A percentile compares a stretch with the other conserved stretches of the same genome.
phyloP scores from a whole-genome alignment of 371 early-diverging fungal species.

The Syncephalastrum monosporum region DNA sequence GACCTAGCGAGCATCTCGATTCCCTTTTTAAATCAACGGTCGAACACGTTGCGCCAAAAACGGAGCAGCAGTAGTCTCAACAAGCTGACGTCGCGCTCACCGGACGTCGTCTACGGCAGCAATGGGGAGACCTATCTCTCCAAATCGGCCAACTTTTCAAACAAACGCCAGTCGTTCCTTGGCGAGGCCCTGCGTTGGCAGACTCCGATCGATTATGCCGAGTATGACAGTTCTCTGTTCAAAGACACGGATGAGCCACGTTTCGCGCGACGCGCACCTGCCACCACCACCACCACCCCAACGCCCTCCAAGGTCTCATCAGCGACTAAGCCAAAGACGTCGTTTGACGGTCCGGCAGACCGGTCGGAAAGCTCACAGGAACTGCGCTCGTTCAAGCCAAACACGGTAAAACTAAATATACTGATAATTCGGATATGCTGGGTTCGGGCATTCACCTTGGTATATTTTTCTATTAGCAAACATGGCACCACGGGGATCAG shows the following conservation, averaged over 20 bases:
- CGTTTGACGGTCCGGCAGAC: slow-evolving; percentile 32
- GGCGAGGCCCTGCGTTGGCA: no score
- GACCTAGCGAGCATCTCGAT: slow-evolving; percentile 60
- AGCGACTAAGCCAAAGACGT: slow-evolving; percentile 21
- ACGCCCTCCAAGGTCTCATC: slow-evolving; percentile 8
- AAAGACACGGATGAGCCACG: slow-evolving; percentile 38
- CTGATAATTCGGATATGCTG: background rate
- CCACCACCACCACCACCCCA: slow-evolving; percentile 14
- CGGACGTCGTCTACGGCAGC: slow-evolving; percentile 16
- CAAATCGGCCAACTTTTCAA: slow-evolving; percentile 37
- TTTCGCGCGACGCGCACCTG: slow-evolving; percentile 23
- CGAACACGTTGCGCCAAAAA: slow-evolving; percentile 10
- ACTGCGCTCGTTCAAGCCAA: slow-evolving; percentile 15
- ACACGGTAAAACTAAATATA: slow-evolving; percentile 23
- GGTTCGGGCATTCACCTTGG: background rate
- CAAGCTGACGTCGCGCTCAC: slow-evolving; percentile 20
- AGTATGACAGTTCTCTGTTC: slow-evolving; percentile 57
- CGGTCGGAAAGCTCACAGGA: slow-evolving; percentile 10
- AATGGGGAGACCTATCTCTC: slow-evolving; percentile 41
- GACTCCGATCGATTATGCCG: slow-evolving; percentile 40
- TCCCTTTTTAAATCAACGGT: slow-evolving; percentile 43
- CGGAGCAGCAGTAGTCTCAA: slow-evolving; percentile 43
- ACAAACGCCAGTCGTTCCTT: slow-evolving; percentile 9
- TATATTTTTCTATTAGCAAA: slow-evolving; percentile 18
- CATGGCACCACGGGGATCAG: slow-evolving; percentile 46